Percentiles rank a stretch among this genome's conserved stretches.
phyloP scores from a whole-genome alignment of 352 stramenopile genomes.

The Phytopythium aichiense region DNA sequence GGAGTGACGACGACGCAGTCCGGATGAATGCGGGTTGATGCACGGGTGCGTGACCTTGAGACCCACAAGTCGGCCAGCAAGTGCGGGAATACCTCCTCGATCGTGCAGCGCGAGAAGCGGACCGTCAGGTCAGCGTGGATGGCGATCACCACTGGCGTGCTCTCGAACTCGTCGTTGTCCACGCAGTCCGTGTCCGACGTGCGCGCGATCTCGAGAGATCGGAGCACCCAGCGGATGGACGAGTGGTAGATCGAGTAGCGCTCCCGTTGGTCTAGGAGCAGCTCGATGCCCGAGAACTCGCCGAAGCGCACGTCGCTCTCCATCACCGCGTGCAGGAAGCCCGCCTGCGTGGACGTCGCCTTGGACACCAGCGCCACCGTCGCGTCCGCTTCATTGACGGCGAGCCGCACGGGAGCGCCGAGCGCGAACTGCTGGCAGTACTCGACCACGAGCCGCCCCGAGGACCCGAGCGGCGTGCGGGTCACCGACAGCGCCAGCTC shows the following conservation, averaged over 20 bases:
- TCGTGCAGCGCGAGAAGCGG: slow-evolving; percentile 41
- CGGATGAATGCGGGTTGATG: no score
- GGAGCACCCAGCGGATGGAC: slow-evolving; percentile 37
- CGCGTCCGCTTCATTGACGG: slow-evolving; percentile 22
- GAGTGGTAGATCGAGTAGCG: slow-evolving; percentile 52
- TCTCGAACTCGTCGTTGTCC: slow-evolving; percentile 15
- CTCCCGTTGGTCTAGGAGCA: slow-evolving; percentile 49
- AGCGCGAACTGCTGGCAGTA: slow-evolving; percentile 50
- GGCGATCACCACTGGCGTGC: slow-evolving; percentile 18
- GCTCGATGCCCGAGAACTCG: slow-evolving; percentile 37
- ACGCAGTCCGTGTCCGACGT: slow-evolving; percentile 25
- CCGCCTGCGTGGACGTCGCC: slow-evolving; percentile 18
- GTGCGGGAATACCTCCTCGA: slow-evolving; percentile 52
- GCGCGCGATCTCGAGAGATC: slow-evolving; percentile 30
- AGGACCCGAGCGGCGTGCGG: slow-evolving; percentile 19
- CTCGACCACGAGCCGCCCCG: slow-evolving; percentile 35
- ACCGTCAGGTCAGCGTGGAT: slow-evolving; percentile 29
- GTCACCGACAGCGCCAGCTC: slow-evolving; percentile 24
- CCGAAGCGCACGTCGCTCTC: slow-evolving; percentile 38
- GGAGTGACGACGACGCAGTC: no score
- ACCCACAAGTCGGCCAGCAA: slow-evolving; percentile 40
- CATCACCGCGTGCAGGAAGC: slow-evolving; percentile 36
- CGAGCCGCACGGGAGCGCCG: slow-evolving; percentile 37
- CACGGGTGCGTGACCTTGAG: slow-evolving; percentile 39
- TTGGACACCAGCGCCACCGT: slow-evolving; percentile 20